These are phyloP conservation scores for Persicaria tinctoria DNA, from an alignment of 148 eudicot genomes.

Conservation along the genomic window DNA sequence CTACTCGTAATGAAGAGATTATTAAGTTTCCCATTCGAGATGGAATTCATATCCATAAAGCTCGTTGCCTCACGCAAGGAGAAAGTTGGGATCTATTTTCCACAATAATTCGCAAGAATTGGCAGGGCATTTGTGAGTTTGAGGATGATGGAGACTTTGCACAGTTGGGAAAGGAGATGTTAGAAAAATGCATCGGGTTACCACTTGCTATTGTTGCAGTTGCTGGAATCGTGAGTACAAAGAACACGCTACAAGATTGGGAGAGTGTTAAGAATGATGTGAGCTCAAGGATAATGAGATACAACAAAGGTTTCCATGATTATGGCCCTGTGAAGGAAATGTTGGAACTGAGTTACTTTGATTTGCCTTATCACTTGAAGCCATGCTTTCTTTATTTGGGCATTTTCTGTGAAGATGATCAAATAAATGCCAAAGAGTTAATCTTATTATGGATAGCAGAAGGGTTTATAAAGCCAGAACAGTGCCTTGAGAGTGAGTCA, in stretches of 20 bases:
- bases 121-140: not conserved
- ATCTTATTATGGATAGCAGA: constrained; percentile 12
- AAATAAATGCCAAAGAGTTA: not conserved
- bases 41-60: not conserved
- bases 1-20: constrained; percentile 4
- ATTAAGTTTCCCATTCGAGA: not conserved
- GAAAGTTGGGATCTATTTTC: constrained; percentile 12
- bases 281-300: not conserved
- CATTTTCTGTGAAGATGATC: not conserved
- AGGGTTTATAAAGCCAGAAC: constrained; percentile 3
- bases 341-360: constrained; percentile 14
- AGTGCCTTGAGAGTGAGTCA: not conserved
- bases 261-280: not conserved
- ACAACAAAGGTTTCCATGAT: not conserved
- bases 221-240: not conserved
- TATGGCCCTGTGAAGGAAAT: constrained; percentile 9
- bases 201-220: constrained; percentile 12
- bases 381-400: constrained; percentile 12
- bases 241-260: constrained; percentile 3
- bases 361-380: constrained; percentile 10
- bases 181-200: constrained; percentile 8
- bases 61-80: not conserved
- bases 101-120: not conserved
- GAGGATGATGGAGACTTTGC: not conserved
- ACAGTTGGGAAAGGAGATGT: constrained; percentile 7